These are phyloP conservation scores for Cydonia oblonga DNA, from an alignment of 331 rosid genomes.

Conservation along the genomic window DNA sequence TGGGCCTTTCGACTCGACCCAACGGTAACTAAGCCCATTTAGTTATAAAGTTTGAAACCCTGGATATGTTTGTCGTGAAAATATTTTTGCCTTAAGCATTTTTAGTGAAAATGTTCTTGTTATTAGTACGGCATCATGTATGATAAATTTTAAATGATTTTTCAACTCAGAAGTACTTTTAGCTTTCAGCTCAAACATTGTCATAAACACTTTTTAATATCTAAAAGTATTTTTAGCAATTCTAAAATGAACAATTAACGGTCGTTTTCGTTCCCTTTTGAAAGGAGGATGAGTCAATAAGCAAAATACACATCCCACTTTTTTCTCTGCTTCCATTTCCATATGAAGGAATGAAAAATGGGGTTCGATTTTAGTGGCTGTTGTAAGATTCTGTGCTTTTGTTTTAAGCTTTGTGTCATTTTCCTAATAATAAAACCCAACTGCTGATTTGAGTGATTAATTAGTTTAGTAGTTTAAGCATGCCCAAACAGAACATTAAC, in stretches of 20 bases:
- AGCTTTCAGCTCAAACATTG: too few relatives aligned
- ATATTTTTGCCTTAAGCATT: too few relatives aligned
- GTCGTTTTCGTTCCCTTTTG: neutral
- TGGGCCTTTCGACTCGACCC: neutral
- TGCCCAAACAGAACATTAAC: neutral
- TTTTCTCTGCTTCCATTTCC: neutral
- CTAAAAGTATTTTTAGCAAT: too few relatives aligned
- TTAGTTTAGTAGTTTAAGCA: neutral
- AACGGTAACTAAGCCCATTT: neutral
- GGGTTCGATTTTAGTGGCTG: neutral
- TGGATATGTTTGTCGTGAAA: too few relatives aligned
- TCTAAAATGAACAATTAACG: neutral
- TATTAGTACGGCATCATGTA: too few relatives aligned
- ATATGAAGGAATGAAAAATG: neutral
- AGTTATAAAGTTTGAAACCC: neutral
- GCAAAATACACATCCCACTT: neutral
- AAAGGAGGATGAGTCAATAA: slow-evolving; percentile 1
- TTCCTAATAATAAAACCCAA: neutral
- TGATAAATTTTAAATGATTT: neutral
- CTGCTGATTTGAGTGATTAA: neutral
- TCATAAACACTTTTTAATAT: neutral
- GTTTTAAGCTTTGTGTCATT: neutral
- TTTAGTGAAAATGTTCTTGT: too few relatives aligned
- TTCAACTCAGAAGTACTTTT: too few relatives aligned
- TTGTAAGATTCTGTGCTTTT: slow-evolving; percentile 3